Percentiles rank a stretch among this genome's conserved stretches.
Evolutionary conservation across 179 eudicot species (phyloP).

Genomic region (Actinidia chinensis): DNA sequence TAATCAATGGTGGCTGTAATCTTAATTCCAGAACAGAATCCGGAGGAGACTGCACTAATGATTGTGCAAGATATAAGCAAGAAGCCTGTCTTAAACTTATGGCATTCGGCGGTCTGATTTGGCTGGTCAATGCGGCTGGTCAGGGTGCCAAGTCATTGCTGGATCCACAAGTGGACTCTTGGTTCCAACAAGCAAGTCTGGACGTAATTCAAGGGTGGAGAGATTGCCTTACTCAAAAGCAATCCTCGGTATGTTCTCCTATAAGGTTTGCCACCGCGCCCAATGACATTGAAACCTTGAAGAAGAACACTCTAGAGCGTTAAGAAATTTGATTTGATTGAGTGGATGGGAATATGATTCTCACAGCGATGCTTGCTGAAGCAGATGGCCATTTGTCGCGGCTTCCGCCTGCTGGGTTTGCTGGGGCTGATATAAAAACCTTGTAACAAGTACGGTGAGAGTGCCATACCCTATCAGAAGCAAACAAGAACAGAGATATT

Average conservation of each 20-base stretch:
- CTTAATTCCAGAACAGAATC: conserved; percentile 53
- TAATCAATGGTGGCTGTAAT: conserved; percentile 64
- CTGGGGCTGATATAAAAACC: conserved; percentile 79
- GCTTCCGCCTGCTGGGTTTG: conserved; percentile 76
- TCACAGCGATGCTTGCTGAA: conserved; percentile 39
- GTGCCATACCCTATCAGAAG: conserved; percentile 52
- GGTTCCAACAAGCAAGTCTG: conserved; percentile 53
- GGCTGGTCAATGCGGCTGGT: conserved; percentile 51
- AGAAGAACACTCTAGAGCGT: conserved; percentile 44
- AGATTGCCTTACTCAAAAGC: conserved; percentile 51
- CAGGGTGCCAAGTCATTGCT: conserved; percentile 55
- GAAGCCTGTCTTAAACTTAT: conserved; percentile 63
- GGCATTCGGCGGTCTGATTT: conserved; percentile 71
- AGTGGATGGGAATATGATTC: conserved; percentile 67
- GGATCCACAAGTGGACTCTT: conserved; percentile 42
- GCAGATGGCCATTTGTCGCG: conserved; percentile 47
- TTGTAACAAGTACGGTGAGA: conserved; percentile 59
- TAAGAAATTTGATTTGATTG: conserved; percentile 49
- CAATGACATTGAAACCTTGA: conserved; percentile 59
- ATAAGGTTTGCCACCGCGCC: conserved; percentile 57
- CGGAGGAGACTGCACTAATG: conserved; percentile 79
- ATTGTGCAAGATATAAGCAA: conserved; percentile 51
- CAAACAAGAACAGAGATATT: conserved; percentile 41
- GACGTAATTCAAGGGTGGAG: conserved; percentile 46
- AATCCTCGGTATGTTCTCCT: conserved; percentile 55